Base-by-base conservation (phyloP, 1,284 basidiomycete species). In the Cutaneotrichosporon sp. region DNA sequence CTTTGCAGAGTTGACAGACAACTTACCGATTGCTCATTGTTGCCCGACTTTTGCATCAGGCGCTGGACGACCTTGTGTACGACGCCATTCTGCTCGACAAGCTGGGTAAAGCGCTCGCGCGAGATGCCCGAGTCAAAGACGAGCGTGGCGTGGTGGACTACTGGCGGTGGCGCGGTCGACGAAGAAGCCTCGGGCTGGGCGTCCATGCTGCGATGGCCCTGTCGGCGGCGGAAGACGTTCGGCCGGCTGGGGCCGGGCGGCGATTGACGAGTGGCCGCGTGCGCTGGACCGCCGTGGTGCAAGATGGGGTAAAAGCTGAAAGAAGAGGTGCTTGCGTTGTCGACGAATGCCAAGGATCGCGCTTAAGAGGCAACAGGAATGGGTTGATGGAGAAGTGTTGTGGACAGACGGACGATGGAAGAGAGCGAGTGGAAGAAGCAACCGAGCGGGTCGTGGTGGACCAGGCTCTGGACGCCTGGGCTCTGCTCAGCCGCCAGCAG, bases 41-140 rank as follows among this genome's bases (percentile, higher is more conserved):
- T 59, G 5, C 63, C 64, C 54, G 64, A 63, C 56, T 71, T 73
- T 50, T 72, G 70, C 62, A 69, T 62, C n/a, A 73, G 51, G 10
- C 71, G 55, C 53, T 69, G 65, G 10, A 70, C 62, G 20, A 73
- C 56, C 40, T 65, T 64, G 47, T 72, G 67, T 4, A 73, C 64
- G 15, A 67, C 54, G 22, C 71, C 71, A 41, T 69, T 63, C 13
- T 59, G 41, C 42, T 68, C 63, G 46, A 69, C 64, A 39, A 73
- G 65, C 54, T 64, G 57, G 30, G 45, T 34, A 55, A 61, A 73
- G n/a, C 57, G 55, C n/a, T 62, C 59, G 22, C 63, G 55, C 1
- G 69, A 54, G n/a, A 73, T 54, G 5, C 50, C 52, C 10, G 66
- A 60, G 53, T 73, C 69, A 30, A 73, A 64, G 4, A 71, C 69